Percentiles rank a stretch among this genome's conserved stretches.
Evolutionary conservation across 495 filamentous ascomycete genomes (phyloP).

Genomic region (Pyrenula aspistea): DNA sequence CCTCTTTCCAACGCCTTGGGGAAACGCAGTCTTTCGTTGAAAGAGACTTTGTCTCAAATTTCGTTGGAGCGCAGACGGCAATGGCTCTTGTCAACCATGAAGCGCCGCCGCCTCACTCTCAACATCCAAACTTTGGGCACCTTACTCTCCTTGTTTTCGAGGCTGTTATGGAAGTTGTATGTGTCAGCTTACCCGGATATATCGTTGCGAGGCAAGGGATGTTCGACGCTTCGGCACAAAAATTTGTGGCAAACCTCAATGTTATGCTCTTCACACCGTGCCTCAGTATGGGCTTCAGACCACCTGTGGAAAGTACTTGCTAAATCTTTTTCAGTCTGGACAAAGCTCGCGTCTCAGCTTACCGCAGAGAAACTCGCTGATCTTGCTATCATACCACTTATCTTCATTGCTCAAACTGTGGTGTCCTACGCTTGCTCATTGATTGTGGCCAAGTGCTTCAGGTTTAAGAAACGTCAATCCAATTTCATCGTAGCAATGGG

Average conservation of each 20-base stretch:
- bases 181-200: conserved; percentile 91
- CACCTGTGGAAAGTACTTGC: not conserved
- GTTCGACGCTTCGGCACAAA: conserved; percentile 89
- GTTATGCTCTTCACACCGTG: conserved; percentile 91
- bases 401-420: conserved; percentile 76
- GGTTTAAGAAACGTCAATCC: conserved; percentile 68
- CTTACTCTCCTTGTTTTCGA: conserved; percentile 85
- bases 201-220: conserved; percentile 79
- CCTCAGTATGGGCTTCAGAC: conserved; percentile 53
- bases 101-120: conserved; percentile 19
- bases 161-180: conserved; percentile 90
- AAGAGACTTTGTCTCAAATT: not conserved
- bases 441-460: conserved; percentile 55
- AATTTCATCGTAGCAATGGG: conserved; percentile 97
- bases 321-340: conserved; percentile 58
- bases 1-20: not conserved
- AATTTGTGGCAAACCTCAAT: conserved; percentile 91
- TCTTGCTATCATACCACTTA: conserved; percentile 83
- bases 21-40: not conserved
- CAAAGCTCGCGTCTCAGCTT: conserved; percentile 90
- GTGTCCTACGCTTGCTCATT: conserved; percentile 72
- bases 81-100: not conserved
- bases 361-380: conserved; percentile 82
- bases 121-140: conserved; percentile 57
- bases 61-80: not conserved